Evolutionary conservation across 768 basidiomycete genomes (phyloP), one percentile per base, ranked within the genome.

Genomic region (Kwoniella mangroviensis): DNA sequence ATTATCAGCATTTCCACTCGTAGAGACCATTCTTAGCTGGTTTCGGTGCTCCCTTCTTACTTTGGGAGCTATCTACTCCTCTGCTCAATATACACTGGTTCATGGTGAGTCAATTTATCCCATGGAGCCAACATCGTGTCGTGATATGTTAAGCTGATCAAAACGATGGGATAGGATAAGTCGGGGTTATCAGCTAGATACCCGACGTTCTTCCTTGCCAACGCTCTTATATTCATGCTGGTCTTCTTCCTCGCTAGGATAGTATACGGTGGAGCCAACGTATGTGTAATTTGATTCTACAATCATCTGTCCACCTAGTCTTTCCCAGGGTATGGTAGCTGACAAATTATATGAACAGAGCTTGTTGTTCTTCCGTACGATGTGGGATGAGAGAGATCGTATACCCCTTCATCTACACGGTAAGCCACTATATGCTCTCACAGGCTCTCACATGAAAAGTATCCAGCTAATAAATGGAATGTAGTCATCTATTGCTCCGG

Each of bases 71-170:
- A 86, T 90, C 82, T 84, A 95, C 93, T 0, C 88, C 93, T 68
- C 93, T 95, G 84, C 85, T 96, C 71, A 91, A 96, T 75, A 88
- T 92, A 65, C 92, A 94, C 72, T 94, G 92, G 92, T 93, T 73
- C 70, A 85, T 80, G 63, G 63, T 69, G 15, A n/a, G 60, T 40
- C 10, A 17, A 34, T 15, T n/a, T n/a, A n/a, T n/a, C n/a, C n/a
- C n/a, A n/a, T n/a, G n/a, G 15, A n/a, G 60, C 22, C 10, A 17
- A 34, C 2, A 52, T 11, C 12, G 19, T 52, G 26, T 26, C 26
- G 26, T 26, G 26, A 4, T 26, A 26, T 26, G 26, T 4, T 26
- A 19, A 56, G 49, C 61, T 55, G 51, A 67, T 56, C 60, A 6
- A n/a, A 9, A 6, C 4, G 1, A 15, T 12, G 55, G 9, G 41